Percentiles rank a stretch among this genome's conserved stretches.
Conservation (phyloP, 2,329 filamentous ascomycete genomes). For the Hypoxylon sp. region DNA sequence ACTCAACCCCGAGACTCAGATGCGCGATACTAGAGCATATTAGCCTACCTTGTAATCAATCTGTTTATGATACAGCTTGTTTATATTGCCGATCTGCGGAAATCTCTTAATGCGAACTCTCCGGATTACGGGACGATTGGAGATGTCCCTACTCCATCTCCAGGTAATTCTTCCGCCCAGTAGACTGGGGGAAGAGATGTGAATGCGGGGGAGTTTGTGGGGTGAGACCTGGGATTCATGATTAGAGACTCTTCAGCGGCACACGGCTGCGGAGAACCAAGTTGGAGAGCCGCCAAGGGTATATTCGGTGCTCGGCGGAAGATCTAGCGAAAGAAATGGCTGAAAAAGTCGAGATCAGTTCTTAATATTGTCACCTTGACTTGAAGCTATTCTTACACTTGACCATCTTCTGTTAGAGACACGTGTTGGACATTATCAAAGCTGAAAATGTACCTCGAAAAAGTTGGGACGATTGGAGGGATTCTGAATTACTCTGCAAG, state of each 20-base stretch:
- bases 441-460: constrained; percentile 2
- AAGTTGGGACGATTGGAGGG: neutral
- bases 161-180: constrained; percentile 41
- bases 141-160: constrained; percentile 21
- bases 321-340: constrained; percentile 24
- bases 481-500: constrained; percentile 8
- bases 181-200: constrained; percentile 23
- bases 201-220: constrained; percentile 43
- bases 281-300: constrained; percentile 31
- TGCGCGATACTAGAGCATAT: constrained; percentile 35
- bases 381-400: constrained; percentile 12
- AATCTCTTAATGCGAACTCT: constrained; percentile 33
- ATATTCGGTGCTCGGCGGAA: constrained; percentile 37
- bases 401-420: constrained; percentile 4
- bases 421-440: constrained; percentile 4
- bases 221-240: constrained; percentile 29
- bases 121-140: constrained; percentile 22
- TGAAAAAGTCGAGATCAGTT: constrained; percentile 12
- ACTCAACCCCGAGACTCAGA: constrained; percentile 27
- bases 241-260: constrained; percentile 34
- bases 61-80: constrained; percentile 36
- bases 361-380: neutral
- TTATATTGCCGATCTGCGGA: constrained; percentile 42
- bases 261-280: constrained; percentile 37
- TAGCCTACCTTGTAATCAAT: constrained; percentile 37